Conservation (phyloP, 2,329 filamentous ascomycete genomes). For the Aspergillus phoenicis region DNA sequence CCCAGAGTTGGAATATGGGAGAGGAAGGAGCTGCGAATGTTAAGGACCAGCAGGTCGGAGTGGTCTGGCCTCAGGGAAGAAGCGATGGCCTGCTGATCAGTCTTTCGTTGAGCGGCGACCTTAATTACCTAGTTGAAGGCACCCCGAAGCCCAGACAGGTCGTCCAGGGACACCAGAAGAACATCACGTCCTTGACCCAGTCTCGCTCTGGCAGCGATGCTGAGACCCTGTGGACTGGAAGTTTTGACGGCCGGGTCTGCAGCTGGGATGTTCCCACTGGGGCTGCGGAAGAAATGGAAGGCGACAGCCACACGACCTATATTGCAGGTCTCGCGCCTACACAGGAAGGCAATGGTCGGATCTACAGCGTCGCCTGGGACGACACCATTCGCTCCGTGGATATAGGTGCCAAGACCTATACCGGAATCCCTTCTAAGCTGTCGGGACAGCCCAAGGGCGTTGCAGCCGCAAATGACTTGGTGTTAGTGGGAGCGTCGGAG, state of each 20-base stretch:
- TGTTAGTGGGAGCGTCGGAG: constrained; percentile 63
- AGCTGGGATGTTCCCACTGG: constrained; percentile 79
- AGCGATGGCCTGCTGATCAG: constrained; percentile 88
- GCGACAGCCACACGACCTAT: constrained; percentile 82
- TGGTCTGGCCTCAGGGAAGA: constrained; percentile 82
- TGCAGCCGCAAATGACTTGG: constrained; percentile 53
- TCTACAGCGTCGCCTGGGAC: constrained; percentile 93
- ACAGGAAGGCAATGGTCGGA: constrained; percentile 55
- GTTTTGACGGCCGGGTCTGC: constrained; percentile 85
- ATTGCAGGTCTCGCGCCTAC: constrained; percentile 72
- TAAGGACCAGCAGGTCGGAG: constrained; percentile 87
- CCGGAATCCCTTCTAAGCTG: constrained; percentile 68
- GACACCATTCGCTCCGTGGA: constrained; percentile 83
- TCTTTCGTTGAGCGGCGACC: constrained; percentile 81
- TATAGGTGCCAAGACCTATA: constrained; percentile 72
- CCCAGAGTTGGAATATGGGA: constrained; percentile 84
- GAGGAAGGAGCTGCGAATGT: constrained; percentile 71
- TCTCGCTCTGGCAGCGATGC: constrained; percentile 51
- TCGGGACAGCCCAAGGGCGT: constrained; percentile 80
- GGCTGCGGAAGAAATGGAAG: constrained; percentile 70
- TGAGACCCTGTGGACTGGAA: constrained; percentile 80
- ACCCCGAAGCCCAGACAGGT: constrained; percentile 68
- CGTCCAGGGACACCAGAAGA: constrained; percentile 87
- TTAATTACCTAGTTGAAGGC: constrained; percentile 82
- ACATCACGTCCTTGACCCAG: constrained; percentile 74